Conservation (phyloP, 202 grass and related monocot genomes). For the Panicum virgatum region DNA sequence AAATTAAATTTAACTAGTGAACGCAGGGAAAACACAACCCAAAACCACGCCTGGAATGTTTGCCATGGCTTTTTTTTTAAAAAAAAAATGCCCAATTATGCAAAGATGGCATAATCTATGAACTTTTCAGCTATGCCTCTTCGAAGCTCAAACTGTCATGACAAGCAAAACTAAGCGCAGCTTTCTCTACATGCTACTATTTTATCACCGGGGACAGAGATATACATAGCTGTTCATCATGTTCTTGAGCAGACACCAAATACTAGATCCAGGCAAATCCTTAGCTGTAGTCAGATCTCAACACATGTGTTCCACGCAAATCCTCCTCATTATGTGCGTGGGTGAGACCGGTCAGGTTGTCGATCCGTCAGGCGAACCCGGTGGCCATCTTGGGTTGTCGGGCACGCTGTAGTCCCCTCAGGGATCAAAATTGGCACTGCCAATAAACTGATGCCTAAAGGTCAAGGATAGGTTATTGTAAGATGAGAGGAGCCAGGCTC, state of each 20-base stretch:
- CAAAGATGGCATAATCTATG: slow-evolving; percentile 3
- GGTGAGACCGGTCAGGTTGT: slow-evolving; percentile 7
- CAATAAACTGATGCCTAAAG: background rate
- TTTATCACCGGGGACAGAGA: slow-evolving; percentile 23
- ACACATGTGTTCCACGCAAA: slow-evolving; percentile 38
- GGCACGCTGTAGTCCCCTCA: too few species aligned
- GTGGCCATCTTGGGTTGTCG: slow-evolving; percentile 31
- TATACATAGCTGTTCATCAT: slow-evolving; percentile 25
- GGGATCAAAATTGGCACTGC: slow-evolving; percentile 18
- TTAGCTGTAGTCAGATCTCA: slow-evolving; percentile 48
- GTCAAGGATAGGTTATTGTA: slow-evolving; percentile 18
- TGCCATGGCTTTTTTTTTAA: background rate
- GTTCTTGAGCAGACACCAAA: slow-evolving; percentile 8
- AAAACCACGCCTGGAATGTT: slow-evolving; percentile 15
- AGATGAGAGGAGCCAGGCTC: background rate
- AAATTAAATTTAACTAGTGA: background rate
- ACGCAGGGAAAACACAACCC: background rate
- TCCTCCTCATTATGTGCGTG: background rate
- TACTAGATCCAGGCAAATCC: slow-evolving; percentile 20
- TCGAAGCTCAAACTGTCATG: background rate
- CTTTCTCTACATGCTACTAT: background rate
- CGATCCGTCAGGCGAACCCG: background rate
- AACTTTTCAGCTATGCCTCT: background rate
- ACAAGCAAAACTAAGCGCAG: background rate
- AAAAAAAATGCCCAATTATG: background rate